Percentiles rank a stretch among this genome's conserved stretches.
These are phyloP conservation scores for Cladophialophora yegresii DNA, from an alignment of 2,329 filamentous ascomycete genomes.

Conservation along the genomic window DNA sequence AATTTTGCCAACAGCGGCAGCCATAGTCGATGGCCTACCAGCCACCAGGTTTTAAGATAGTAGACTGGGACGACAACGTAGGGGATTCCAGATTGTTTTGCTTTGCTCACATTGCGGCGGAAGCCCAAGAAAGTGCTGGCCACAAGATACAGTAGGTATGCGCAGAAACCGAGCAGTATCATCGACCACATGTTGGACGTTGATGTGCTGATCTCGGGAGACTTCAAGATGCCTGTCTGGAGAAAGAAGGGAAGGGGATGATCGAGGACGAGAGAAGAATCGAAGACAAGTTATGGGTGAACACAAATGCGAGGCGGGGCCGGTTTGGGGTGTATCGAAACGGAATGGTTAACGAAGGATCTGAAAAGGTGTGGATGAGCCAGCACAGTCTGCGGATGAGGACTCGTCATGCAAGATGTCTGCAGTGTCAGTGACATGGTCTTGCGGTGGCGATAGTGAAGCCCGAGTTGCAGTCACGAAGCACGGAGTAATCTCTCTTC, in stretches of 20 bases:
- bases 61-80: conserved; percentile 38
- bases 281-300: neutral
- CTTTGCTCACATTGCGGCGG: conserved; percentile 34
- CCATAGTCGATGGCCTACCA: conserved; percentile 50
- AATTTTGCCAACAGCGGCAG: conserved; percentile 48
- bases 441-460: neutral
- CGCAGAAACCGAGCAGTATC: conserved; percentile 13
- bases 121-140: conserved; percentile 24
- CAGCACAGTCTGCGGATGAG: neutral
- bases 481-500: neutral
- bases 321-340: conserved; percentile 19
- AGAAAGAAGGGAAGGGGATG: neutral
- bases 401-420: neutral
- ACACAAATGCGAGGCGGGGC: conserved; percentile 15
- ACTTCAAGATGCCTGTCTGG: neutral
- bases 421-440: neutral
- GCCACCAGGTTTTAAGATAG: conserved; percentile 49
- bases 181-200: conserved; percentile 25
- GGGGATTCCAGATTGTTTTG: conserved; percentile 38
- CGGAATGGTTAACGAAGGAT: conserved; percentile 21
- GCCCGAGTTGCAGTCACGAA: neutral
- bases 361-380: neutral
- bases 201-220: neutral
- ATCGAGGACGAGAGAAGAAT: neutral
- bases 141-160: conserved; percentile 20